phyloP scores from a whole-genome alignment of 2,329 filamentous ascomycete species.

The Paecilomyces sp. region DNA sequence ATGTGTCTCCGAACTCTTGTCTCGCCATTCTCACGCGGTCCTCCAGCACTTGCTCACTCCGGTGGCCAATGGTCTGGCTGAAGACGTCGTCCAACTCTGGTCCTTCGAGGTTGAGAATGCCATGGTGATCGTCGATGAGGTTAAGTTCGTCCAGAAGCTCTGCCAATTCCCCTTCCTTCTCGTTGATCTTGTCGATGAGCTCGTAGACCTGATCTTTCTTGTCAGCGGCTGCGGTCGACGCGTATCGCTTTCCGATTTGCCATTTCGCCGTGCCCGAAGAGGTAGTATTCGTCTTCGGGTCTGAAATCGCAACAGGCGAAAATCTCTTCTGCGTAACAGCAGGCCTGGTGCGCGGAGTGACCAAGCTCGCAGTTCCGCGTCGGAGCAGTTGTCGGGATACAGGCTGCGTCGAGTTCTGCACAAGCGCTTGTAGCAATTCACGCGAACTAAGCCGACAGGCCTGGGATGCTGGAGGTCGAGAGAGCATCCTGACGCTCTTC shows the following conservation, averaged over 20 bases:
- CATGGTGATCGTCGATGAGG: conserved; percentile 19
- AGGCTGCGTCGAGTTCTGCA: conserved; percentile 11
- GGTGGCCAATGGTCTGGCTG: conserved; percentile 20
- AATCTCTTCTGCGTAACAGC: conserved; percentile 6
- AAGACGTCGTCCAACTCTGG: conserved; percentile 21
- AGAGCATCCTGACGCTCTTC: conserved; percentile 25
- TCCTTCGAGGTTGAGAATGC: conserved; percentile 15
- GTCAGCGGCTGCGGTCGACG: conserved; percentile 15
- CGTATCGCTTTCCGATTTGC: conserved; percentile 12
- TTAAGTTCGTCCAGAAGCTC: conserved; percentile 28
- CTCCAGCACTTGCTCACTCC: conserved; percentile 24
- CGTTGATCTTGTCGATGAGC: conserved; percentile 30
- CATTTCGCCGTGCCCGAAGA: conserved; percentile 2
- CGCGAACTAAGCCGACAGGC: conserved; percentile 20
- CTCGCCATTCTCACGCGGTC: conserved; percentile 59
- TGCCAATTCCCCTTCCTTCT: conserved; percentile 26
- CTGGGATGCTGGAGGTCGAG: conserved; percentile 22
- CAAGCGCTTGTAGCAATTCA: conserved; percentile 16
- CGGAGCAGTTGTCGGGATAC: conserved; percentile 15
- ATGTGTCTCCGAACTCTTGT: conserved; percentile 66
- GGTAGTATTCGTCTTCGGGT: not conserved
- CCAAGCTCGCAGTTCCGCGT: conserved; percentile 15
- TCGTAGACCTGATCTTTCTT: conserved; percentile 24
- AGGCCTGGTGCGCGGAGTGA: conserved; percentile 11
- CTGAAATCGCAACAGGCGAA: not conserved